These are phyloP conservation scores for Teratosphaeria epicoccoides DNA, from an alignment of 2,329 filamentous ascomycete species.

Conservation along the genomic window DNA sequence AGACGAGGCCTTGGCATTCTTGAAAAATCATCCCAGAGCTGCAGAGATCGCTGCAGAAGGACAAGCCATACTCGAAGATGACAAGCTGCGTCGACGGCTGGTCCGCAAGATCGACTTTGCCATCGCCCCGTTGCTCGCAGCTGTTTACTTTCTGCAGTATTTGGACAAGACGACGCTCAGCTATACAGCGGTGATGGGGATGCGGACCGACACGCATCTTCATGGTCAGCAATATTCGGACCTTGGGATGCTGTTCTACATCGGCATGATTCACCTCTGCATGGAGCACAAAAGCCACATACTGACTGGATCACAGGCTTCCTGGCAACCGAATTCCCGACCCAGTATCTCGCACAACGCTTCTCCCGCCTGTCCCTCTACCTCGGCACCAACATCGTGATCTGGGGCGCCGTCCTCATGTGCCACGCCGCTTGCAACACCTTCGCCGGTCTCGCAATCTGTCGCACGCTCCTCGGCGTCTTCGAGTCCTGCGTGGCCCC, in stretches of 20 bases:
- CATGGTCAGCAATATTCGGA: conserved; percentile 3
- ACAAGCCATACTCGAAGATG: background rate
- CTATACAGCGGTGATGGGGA: conserved; percentile 4
- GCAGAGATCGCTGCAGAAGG: conserved; percentile 2
- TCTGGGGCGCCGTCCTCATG: conserved; percentile 53
- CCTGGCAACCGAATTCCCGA: conserved; percentile 2
- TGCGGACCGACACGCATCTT: conserved; percentile 1
- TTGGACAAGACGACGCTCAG: conserved; percentile 3
- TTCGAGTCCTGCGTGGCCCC: conserved; percentile 63
- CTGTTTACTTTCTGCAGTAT: conserved; percentile 4
- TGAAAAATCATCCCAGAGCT: conserved; percentile 4
- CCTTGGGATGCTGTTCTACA: conserved; percentile 2
- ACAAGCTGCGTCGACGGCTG: background rate
- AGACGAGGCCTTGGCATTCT: conserved; percentile 3
- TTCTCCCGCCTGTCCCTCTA: conserved; percentile 2
- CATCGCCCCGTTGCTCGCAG: conserved; percentile 1
- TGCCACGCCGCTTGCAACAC: conserved; percentile 51
- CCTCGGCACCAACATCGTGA: conserved; percentile 36
- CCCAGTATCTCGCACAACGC: background rate
- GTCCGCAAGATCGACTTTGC: conserved; percentile 1
- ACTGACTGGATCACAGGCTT: background rate
- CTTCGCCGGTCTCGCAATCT: conserved; percentile 49
- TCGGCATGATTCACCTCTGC: background rate
- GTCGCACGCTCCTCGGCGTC: conserved; percentile 57
- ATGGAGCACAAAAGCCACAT: background rate